Evolutionary conservation across 306 rosid genomes (phyloP).

Genomic region (Canavalia gladiata): DNA sequence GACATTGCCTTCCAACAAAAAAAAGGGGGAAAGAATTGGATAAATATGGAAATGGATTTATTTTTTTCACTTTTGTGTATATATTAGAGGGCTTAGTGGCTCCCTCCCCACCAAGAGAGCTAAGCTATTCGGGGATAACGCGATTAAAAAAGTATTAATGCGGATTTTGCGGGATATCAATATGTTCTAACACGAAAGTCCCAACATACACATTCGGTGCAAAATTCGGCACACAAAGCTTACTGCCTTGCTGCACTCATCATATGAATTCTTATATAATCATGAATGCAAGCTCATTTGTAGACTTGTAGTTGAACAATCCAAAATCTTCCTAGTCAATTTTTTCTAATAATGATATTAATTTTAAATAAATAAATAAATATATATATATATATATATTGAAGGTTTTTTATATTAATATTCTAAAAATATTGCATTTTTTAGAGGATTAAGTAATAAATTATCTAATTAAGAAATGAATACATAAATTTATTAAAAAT

Average conservation of each 20-base stretch:
- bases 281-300: not conserved
- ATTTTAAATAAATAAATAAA: not conserved
- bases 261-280: not conserved
- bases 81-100: not conserved
- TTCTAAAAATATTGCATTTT: not conserved
- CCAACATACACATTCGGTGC: not conserved
- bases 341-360: not conserved
- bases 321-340: not conserved
- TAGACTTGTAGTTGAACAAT: not conserved
- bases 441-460: too few species aligned
- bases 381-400: too few species aligned
- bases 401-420: not conserved
- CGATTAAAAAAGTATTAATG: not conserved
- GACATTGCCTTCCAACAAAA: not conserved
- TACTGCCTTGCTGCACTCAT: not conserved
- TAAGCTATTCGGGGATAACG: not conserved
- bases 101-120: not conserved
- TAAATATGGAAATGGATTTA: not conserved
- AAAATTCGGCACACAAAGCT: not conserved
- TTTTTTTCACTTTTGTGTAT: not conserved
- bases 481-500: too few species aligned
- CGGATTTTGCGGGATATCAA: slow-evolving; percentile 4
- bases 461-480: too few species aligned
- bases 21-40: not conserved
- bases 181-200: not conserved